A percentile compares a stretch with the other conserved stretches of the same genome.
Evolutionary conservation across 192 early-diverging fungal genomes (phyloP).

Genomic region (Irineochytrium annulatum): DNA sequence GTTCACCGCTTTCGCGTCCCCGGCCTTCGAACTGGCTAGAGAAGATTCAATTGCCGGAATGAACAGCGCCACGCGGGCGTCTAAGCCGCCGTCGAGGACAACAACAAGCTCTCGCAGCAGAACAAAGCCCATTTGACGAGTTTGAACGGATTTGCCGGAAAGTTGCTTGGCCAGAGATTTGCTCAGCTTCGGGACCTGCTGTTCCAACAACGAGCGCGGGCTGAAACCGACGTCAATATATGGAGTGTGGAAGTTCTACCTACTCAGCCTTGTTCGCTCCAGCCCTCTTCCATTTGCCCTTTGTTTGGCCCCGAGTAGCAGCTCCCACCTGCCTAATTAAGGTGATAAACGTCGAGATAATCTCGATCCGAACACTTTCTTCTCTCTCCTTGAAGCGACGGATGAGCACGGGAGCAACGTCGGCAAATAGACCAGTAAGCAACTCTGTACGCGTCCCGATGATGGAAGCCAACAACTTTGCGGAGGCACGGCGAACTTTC

Average conservation of each 20-base stretch:
- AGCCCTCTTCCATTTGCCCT: neutral
- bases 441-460: constrained; percentile 71
- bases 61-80: constrained; percentile 58
- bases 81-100: constrained; percentile 71
- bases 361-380: constrained; percentile 77
- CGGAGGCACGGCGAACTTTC: constrained; percentile 82
- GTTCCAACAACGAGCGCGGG: constrained; percentile 45
- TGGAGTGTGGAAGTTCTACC: neutral
- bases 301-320: neutral
- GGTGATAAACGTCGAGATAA: constrained; percentile 66
- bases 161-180: constrained; percentile 68
- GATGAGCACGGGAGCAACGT: constrained; percentile 70
- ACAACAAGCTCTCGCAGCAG: constrained; percentile 67
- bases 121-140: constrained; percentile 67
- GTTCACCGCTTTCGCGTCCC: constrained; percentile 28
- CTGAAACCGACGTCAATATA: constrained; percentile 8
- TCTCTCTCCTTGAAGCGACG: constrained; percentile 78
- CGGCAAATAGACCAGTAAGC: constrained; percentile 57
- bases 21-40: constrained; percentile 49
- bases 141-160: constrained; percentile 64
- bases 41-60: constrained; percentile 68
- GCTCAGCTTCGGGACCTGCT: constrained; percentile 60
- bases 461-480: constrained; percentile 60
- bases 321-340: constrained; percentile 53
- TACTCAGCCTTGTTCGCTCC: neutral